Evolutionary conservation across 768 basidiomycete species (phyloP).

Genomic region (Boletus coccyginus): DNA sequence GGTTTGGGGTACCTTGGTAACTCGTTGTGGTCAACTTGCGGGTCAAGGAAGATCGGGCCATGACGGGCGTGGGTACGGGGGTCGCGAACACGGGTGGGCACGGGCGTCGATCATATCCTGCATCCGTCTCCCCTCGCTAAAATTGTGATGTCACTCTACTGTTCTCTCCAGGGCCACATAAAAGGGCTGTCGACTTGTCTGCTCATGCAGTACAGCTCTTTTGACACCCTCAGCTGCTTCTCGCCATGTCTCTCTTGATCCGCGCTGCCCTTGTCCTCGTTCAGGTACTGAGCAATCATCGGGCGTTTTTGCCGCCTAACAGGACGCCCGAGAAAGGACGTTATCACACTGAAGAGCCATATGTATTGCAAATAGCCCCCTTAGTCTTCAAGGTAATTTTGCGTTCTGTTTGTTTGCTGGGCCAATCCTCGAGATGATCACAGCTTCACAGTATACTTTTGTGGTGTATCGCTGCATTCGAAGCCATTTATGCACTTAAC

Average conservation of each 20-base stretch:
- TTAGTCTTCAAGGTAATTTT: constrained; percentile 49
- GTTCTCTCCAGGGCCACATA: constrained; percentile 13
- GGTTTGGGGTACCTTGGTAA: background rate
- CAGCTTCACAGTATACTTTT: constrained; percentile 50
- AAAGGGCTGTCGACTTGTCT: constrained; percentile 3
- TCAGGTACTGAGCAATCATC: constrained; percentile 50
- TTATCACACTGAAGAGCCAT: constrained; percentile 52
- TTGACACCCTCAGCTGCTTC: background rate
- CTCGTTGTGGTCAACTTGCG: background rate
- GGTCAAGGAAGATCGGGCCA: background rate
- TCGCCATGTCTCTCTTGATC: constrained; percentile 42
- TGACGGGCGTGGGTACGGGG: constrained; percentile 1
- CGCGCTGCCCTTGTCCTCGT: constrained; percentile 46
- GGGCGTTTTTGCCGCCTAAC: constrained; percentile 57
- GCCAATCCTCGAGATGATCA: background rate
- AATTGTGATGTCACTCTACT: background rate
- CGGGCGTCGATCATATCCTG: constrained; percentile 4
- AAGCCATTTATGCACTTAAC: constrained; percentile 43
- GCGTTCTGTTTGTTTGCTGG: background rate
- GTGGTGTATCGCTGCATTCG: constrained; percentile 50
- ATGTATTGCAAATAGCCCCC: constrained; percentile 54
- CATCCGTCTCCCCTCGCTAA: background rate
- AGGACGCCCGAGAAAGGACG: constrained; percentile 48
- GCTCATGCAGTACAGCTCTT: background rate
- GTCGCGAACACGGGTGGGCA: background rate